Base-by-base conservation (phyloP, 2,329 filamentous ascomycete genomes). In the Botrytis fragariae region DNA sequence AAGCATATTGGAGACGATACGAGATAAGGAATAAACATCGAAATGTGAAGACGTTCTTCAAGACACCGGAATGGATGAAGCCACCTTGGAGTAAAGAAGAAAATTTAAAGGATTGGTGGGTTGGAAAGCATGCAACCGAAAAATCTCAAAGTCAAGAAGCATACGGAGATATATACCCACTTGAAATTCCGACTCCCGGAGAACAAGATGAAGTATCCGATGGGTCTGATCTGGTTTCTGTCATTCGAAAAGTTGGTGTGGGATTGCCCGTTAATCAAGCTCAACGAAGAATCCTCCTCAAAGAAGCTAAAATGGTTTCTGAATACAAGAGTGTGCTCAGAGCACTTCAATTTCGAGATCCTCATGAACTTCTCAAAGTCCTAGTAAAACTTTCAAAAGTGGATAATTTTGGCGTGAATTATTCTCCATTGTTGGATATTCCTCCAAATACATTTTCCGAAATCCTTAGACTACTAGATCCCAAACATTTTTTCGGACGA, bases 401-500 rank as follows among this genome's bases (percentile, higher is more conserved):
- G 78, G 9, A 63, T 77, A 22, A 62, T 35, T 44, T 72, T 71
- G 22, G 69, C 75, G 18, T 69, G 71, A 48, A 72, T 68, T 44
- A 60, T 77, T 69, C 62, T 8, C 51, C 57, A 29, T 35, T 72
- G 8, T 25, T 69, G 22, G 48, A 72, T 9, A 45, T 72, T 35
- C 85, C 90, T 0, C 80, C 84, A 2, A 83, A 86, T 1, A 86
- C 86, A 0, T 90, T 94, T 78, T 88, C 89, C 1, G 89, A 92
- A 75, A 86, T 92, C 16, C 80, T 95, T 44, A 85, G 86, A 48
- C 84, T 86, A 8, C 81, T 94, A 14, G 89, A 92, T 73, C 91
- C 92, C 0, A 78, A 81, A 37, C 81, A 86, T 75, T 86, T 87
- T 74, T 76, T 88, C 59, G 80, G 82, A 37, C 82, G 83, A 1